These are phyloP conservation scores for Fusarium globosum DNA, from an alignment of 2,329 filamentous ascomycete genomes.

Conservation along the genomic window DNA sequence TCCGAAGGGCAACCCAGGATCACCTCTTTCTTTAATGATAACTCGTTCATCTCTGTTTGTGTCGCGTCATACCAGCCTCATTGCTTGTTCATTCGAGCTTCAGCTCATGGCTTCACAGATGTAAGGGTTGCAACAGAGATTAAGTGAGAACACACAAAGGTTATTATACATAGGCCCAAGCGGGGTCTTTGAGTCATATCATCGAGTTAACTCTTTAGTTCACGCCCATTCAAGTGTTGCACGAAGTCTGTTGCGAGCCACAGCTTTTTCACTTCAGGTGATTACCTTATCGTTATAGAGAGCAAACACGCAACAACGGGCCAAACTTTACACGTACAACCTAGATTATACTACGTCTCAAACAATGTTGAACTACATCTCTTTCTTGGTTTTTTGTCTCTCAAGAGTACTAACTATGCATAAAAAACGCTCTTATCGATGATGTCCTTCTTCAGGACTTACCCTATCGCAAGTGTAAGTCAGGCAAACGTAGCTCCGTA, in stretches of 20 bases:
- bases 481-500: background rate
- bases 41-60: rapidly evolving
- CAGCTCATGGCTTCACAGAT: background rate
- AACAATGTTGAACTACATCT: background rate
- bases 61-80: background rate
- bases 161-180: background rate
- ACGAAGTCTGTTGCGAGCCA: background rate
- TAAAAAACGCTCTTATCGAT: too few species aligned
- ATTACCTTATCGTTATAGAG: background rate
- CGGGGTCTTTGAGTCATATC: background rate
- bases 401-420: background rate
- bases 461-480: background rate
- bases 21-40: rapidly evolving
- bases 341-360: background rate
- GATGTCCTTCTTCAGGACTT: background rate
- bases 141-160: background rate
- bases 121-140: background rate
- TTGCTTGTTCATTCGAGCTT: background rate
- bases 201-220: background rate
- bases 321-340: background rate
- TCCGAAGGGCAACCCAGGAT: background rate
- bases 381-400: background rate
- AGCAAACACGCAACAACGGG: background rate
- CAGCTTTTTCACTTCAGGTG: background rate
- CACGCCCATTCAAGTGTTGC: background rate